Evolutionary conservation across 225 moss, liverwort and hornwort genomes (phyloP), one percentile per base, ranked within the genome.

Genomic region (Rhytidiadelphus loreus): DNA sequence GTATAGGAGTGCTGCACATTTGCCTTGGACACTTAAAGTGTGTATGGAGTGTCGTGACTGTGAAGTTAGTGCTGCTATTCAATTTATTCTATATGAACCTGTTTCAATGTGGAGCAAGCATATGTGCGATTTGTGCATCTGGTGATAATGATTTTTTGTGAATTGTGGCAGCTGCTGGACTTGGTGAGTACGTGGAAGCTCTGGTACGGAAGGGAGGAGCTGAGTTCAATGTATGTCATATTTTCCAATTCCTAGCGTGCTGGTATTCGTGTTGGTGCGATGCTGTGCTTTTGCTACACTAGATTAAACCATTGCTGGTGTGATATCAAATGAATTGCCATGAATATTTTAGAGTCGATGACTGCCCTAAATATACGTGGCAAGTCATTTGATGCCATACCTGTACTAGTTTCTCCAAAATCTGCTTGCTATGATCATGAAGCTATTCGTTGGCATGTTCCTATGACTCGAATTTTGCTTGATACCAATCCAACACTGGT

Each of bases 151-250:
- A 21, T 14, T 61, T 61, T 39, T 55, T 87, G 72, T 86, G 89
- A 68, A 19, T 89, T 88, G 77, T 90, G 86, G 74, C 89, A 94
- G 94, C 93, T 78, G 88, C 94, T 46, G 94, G 94, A 87, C 68
- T 94, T 43, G 94, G 93, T 60, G 86, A 90, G 80, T 93, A 91
- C 61, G 94, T 92, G 88, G 94, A 94, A 84, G 90, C 93, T 33
- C 73, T 94, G 55, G 93, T 93, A 2, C 90, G 89, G 43, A 94
- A 94, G 86, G 94, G 94, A 77, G 94, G 94, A 73, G 91, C 93
- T 69, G 94, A 93, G 56, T 94, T 94, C 85, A 93, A 88, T 82
- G 94, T 94, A 92, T 16, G 86, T 70, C 84, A 65, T 76, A 10
- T 61, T 58, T 39, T 74, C 52, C 52, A 83, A 72, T 41, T 83